Conservation (phyloP, 495 filamentous ascomycete genomes). For the Lepraria neglecta region DNA sequence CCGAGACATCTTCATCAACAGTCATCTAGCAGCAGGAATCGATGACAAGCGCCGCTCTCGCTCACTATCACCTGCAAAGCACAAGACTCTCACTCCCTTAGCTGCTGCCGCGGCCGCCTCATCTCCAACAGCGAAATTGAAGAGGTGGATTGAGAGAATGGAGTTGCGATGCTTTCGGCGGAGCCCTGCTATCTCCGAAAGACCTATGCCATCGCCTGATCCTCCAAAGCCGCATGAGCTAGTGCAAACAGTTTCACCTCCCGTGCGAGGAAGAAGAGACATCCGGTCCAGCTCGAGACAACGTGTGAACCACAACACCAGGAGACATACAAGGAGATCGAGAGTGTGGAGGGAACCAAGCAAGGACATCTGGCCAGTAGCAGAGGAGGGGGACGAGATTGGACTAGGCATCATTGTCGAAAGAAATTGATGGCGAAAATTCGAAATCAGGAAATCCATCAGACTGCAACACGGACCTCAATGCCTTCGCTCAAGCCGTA, state of each 20-base stretch:
- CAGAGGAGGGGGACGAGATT: slow-evolving; percentile 30
- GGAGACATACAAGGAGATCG: slow-evolving; percentile 34
- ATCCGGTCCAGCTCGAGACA: slow-evolving; percentile 17
- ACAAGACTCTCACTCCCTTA: slow-evolving; percentile 5
- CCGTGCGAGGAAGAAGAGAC: slow-evolving; percentile 31
- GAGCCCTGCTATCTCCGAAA: background rate
- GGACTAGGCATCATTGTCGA: slow-evolving; percentile 22
- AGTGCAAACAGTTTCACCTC: slow-evolving; percentile 20
- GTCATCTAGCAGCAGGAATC: slow-evolving; percentile 33
- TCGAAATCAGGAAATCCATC: background rate
- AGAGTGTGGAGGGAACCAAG: slow-evolving; percentile 39
- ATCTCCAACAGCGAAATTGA: slow-evolving; percentile 22
- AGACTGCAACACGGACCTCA: slow-evolving; percentile 18
- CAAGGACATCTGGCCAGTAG: slow-evolving; percentile 36
- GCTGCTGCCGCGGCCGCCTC: slow-evolving; percentile 12
- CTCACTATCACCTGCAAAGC: slow-evolving; percentile 24
- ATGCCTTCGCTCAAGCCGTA: slow-evolving; percentile 22
- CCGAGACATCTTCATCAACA: slow-evolving; percentile 32
- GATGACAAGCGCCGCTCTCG: slow-evolving; percentile 24
- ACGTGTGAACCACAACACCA: slow-evolving; percentile 21
- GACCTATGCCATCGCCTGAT: slow-evolving; percentile 5
- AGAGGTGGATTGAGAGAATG: slow-evolving; percentile 28
- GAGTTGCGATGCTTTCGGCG: slow-evolving; percentile 17
- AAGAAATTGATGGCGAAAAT: background rate
- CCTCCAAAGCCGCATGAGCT: background rate